These are phyloP conservation scores for Trypanosoma platydactyli DNA, from an alignment of 208 protist species.

Conservation along the genomic window DNA sequence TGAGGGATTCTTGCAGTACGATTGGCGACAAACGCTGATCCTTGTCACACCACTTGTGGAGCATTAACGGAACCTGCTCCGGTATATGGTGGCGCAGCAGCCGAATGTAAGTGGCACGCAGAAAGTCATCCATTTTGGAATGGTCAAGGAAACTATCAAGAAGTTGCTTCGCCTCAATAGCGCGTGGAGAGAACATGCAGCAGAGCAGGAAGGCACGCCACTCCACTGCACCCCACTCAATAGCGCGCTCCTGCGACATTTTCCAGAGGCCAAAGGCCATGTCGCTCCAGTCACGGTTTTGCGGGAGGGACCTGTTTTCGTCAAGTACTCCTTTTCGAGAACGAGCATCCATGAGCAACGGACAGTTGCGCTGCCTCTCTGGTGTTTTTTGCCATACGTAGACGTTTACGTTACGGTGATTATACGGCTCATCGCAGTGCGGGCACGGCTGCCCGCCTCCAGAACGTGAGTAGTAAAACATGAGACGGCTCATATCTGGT, in stretches of 20 bases:
- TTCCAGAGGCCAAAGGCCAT: slow-evolving; percentile 69
- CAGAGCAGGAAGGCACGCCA: slow-evolving; percentile 88
- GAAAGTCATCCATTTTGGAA: slow-evolving; percentile 80
- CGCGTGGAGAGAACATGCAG: slow-evolving; percentile 74
- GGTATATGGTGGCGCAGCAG: slow-evolving; percentile 81
- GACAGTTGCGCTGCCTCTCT: slow-evolving; percentile 77
- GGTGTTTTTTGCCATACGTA: slow-evolving; percentile 85
- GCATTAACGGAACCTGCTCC: slow-evolving; percentile 32
- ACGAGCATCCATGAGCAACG: slow-evolving; percentile 56
- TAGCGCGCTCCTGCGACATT: slow-evolving; percentile 62
- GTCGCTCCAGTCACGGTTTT: slow-evolving; percentile 77
- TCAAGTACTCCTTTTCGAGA: slow-evolving; percentile 78
- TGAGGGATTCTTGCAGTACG: slow-evolving; percentile 80
- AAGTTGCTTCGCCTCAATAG: slow-evolving; percentile 63
- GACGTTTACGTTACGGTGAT: slow-evolving; percentile 82
- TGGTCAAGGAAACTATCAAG: slow-evolving; percentile 49
- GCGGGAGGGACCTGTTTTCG: slow-evolving; percentile 60
- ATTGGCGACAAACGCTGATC: slow-evolving; percentile 62
- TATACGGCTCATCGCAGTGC: slow-evolving; percentile 81
- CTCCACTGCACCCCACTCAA: slow-evolving; percentile 84
- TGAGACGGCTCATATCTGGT: slow-evolving; percentile 86
- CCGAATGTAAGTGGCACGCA: slow-evolving; percentile 74
- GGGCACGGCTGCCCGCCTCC: slow-evolving; percentile 80
- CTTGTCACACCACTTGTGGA: slow-evolving; percentile 44
- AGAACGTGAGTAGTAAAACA: slow-evolving; percentile 84